A percentile compares a stretch with the other conserved stretches of the same genome.
Conservation (phyloP, 805 yeast species). For the Teunomyces atbi region DNA sequence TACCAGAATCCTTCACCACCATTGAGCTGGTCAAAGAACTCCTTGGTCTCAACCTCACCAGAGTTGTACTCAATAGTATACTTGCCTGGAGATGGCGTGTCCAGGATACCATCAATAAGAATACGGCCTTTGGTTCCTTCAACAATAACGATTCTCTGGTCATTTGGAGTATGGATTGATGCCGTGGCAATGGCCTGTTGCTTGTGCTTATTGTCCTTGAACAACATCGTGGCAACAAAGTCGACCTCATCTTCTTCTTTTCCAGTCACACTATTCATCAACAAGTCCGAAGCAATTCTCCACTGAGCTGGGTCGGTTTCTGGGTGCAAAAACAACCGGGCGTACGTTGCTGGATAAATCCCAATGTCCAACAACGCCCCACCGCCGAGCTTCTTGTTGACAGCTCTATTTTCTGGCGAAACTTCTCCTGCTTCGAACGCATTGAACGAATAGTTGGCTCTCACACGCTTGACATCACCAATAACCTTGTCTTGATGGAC, state of each 20-base stretch:
- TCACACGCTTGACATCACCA: slow-evolving; percentile 47
- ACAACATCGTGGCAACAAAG: slow-evolving; percentile 34
- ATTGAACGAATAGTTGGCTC: slow-evolving; percentile 41
- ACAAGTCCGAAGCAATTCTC: slow-evolving; percentile 26
- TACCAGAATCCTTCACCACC: slow-evolving; percentile 50
- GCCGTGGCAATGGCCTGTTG: slow-evolving; percentile 39
- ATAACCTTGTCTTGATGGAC: slow-evolving; percentile 40
- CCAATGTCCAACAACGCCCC: slow-evolving; percentile 59
- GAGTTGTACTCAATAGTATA: slow-evolving; percentile 22
- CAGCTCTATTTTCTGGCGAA: slow-evolving; percentile 40
- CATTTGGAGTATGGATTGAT: slow-evolving; percentile 9
- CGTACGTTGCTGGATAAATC: slow-evolving; percentile 49
- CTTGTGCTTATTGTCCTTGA: slow-evolving; percentile 39
- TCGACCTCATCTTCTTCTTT: slow-evolving; percentile 41
- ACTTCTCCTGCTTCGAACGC: slow-evolving; percentile 22
- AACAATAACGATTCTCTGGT: slow-evolving; percentile 7
- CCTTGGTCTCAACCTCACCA: slow-evolving; percentile 6
- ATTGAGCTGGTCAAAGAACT: slow-evolving; percentile 23
- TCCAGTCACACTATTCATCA: slow-evolving; percentile 28
- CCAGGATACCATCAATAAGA: slow-evolving; percentile 9
- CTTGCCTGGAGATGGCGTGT: slow-evolving; percentile 13
- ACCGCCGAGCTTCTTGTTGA: slow-evolving; percentile 43
- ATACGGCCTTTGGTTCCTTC: slow-evolving; percentile 13
- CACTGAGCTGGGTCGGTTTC: slow-evolving; percentile 10
- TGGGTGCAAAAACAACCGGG: slow-evolving; percentile 38